Percentiles rank a stretch among this genome's conserved stretches.
Evolutionary conservation across 2,329 filamentous ascomycete genomes (phyloP).

Genomic region (Phialocephala sp.): DNA sequence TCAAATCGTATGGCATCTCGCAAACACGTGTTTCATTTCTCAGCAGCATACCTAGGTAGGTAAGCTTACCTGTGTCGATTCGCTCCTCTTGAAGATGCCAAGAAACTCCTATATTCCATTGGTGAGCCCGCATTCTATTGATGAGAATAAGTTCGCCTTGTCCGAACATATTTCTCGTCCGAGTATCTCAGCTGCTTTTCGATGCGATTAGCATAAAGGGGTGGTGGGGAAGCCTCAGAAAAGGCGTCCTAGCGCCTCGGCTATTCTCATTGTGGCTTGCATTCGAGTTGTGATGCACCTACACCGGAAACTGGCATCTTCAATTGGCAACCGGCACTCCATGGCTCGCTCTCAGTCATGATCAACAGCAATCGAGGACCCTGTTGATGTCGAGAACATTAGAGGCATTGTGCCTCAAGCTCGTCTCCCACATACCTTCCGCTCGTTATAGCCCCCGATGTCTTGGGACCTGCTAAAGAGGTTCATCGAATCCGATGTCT

Average conservation of each 20-base stretch:
- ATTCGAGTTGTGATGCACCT: conserved; percentile 5
- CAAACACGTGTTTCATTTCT: background rate
- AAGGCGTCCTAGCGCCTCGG: background rate
- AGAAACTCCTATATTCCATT: too few relatives aligned
- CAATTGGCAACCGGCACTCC: conserved; percentile 18
- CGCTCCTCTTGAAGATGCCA: too few relatives aligned
- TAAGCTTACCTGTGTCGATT: background rate
- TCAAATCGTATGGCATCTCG: background rate
- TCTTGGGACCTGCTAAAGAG: conserved; percentile 88
- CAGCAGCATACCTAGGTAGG: background rate
- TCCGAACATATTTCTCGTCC: background rate
- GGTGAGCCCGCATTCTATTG: too few relatives aligned
- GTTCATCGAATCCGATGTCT: conserved; percentile 93
- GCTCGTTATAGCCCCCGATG: conserved; percentile 50
- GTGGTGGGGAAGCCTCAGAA: conserved; percentile 2
- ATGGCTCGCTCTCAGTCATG: conserved; percentile 36
- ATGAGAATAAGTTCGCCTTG: too few relatives aligned
- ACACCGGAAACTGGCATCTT: conserved; percentile 11
- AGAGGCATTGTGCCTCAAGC: conserved; percentile 43
- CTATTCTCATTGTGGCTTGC: conserved; percentile 1
- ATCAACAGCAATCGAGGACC: conserved; percentile 23
- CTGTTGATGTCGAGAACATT: conserved; percentile 43
- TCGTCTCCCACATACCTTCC: conserved; percentile 26
- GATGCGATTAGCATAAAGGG: conserved; percentile 1
- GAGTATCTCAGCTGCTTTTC: conserved; percentile 1